These are phyloP conservation scores for Globisporangium spiculum DNA, from an alignment of 352 stramenopile species.

Conservation along the genomic window DNA sequence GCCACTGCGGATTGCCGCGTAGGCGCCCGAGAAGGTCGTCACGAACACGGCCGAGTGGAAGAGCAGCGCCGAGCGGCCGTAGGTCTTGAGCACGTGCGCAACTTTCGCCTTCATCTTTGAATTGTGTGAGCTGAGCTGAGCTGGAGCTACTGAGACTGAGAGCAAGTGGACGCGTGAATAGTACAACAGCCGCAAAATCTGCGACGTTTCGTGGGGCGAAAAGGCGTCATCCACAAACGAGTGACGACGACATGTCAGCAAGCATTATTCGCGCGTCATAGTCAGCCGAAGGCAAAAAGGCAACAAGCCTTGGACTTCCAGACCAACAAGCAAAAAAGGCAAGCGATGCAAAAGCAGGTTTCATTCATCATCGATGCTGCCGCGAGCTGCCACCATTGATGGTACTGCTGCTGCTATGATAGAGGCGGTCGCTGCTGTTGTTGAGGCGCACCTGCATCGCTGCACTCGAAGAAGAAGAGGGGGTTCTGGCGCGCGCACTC, in stretches of 20 bases:
- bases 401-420: neutral
- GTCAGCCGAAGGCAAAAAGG: neutral
- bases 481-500: conserved; percentile 6
- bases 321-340: neutral
- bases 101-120: conserved; percentile 53
- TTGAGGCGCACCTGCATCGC: neutral
- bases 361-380: conserved; percentile 6
- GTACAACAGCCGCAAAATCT: neutral
- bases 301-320: neutral
- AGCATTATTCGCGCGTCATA: conserved; percentile 5
- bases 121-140: neutral
- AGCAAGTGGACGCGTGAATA: conserved; percentile 2
- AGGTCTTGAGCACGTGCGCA: conserved; percentile 88
- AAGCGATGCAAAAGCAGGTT: neutral
- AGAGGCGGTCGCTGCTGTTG: neutral
- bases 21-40: conserved; percentile 90
- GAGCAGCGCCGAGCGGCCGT: conserved; percentile 94
- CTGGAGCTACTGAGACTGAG: neutral
- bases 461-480: neutral
- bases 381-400: neutral
- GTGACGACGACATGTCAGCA: conserved; percentile 5
- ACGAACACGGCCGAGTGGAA: conserved; percentile 92
- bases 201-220: conserved; percentile 3
- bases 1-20: conserved; percentile 63
- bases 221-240: neutral